phyloP scores from a whole-genome alignment of 179 eudicot species.

The Spinacia oleracea region DNA sequence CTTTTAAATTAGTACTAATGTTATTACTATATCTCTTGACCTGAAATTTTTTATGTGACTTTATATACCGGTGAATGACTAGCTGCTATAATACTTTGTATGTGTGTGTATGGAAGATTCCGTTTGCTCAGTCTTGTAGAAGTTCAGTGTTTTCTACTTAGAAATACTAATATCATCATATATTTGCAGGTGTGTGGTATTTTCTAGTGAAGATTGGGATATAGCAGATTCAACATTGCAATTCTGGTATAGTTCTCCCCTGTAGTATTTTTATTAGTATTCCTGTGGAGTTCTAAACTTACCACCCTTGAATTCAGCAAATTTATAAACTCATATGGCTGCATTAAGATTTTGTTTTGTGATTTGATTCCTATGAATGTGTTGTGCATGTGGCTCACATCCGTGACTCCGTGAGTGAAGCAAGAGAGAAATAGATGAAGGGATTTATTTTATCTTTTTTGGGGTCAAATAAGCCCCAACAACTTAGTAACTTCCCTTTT shows the following conservation, averaged over 20 bases:
- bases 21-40: neutral
- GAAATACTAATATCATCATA: slow-evolving; percentile 25
- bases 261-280: neutral
- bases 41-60: neutral
- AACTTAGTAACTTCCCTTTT: slow-evolving; percentile 10
- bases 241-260: slow-evolving; percentile 64
- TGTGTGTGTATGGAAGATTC: neutral
- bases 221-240: slow-evolving; percentile 94
- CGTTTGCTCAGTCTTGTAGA: neutral
- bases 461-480: neutral
- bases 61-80: neutral
- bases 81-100: neutral
- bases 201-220: slow-evolving; percentile 93
- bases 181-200: slow-evolving; percentile 79
- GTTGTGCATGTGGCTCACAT: slow-evolving; percentile 10
- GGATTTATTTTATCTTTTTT: neutral
- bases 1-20: neutral
- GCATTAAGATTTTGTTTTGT: neutral
- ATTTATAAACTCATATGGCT: neutral
- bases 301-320: neutral
- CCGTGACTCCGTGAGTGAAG: slow-evolving; percentile 9
- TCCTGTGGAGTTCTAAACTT: neutral
- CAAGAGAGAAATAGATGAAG: slow-evolving; percentile 7
- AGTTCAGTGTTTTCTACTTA: neutral
- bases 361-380: slow-evolving; percentile 4